These are phyloP conservation scores for Coemansia sp. DNA, from an alignment of 192 early-diverging fungal species.

Conservation along the genomic window DNA sequence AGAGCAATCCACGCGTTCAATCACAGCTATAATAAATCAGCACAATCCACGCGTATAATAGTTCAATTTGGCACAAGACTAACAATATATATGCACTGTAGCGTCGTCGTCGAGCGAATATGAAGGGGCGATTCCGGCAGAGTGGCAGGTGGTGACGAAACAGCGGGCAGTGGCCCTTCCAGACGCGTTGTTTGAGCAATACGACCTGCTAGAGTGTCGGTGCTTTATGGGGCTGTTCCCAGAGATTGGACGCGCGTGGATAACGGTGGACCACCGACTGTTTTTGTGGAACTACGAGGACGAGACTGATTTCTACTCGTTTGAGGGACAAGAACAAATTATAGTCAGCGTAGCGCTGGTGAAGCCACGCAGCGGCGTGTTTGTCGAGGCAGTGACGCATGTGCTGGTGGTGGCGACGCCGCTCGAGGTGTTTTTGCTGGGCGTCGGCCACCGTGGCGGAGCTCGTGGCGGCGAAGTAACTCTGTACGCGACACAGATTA, in stretches of 20 bases:
- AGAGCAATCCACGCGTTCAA: neutral
- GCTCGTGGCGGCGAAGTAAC: constrained; percentile 58
- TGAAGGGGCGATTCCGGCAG: constrained; percentile 41
- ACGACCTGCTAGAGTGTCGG: constrained; percentile 71
- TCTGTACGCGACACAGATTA: constrained; percentile 78
- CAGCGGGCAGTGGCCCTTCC: constrained; percentile 70
- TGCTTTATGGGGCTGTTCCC: constrained; percentile 91
- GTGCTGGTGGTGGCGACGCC: constrained; percentile 86
- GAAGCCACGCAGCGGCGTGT: constrained; percentile 73
- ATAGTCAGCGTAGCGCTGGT: constrained; percentile 85
- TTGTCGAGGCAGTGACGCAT: constrained; percentile 79
- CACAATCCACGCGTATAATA: neutral
- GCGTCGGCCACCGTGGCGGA: constrained; percentile 57
- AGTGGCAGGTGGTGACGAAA: constrained; percentile 59
- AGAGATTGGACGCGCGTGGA: constrained; percentile 88
- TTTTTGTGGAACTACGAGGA: constrained; percentile 92
- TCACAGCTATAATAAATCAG: neutral
- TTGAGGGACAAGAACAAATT: constrained; percentile 86
- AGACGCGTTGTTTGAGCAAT: constrained; percentile 74
- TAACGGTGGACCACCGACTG: constrained; percentile 84
- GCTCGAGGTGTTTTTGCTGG: constrained; percentile 79
- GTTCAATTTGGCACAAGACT: neutral
- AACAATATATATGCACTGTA: constrained; percentile 12
- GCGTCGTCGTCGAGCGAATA: constrained; percentile 60
- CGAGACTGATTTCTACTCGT: constrained; percentile 67